Base-by-base conservation (phyloP, 805 yeast species). In the Metschnikowia matae region DNA sequence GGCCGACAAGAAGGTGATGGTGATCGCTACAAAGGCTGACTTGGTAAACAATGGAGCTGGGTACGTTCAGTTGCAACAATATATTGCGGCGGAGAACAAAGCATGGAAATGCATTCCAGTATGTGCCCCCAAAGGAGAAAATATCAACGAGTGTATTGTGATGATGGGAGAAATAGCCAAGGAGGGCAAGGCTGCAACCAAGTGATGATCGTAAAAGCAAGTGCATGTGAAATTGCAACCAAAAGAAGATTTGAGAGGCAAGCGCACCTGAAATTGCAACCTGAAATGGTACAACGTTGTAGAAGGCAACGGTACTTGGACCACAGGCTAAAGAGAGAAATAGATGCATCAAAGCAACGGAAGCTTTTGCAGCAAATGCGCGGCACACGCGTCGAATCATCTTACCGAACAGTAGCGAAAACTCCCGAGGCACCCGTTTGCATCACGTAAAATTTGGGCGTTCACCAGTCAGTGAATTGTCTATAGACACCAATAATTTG, bases 11-110 rank as follows among this genome's bases (percentile, higher is more conserved):
- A 78, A 74, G 39, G 77, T 86, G 0, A 70, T 94, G 50, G 81
- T 94, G 15, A 87, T 91, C 8, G 97, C 92, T 14, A 91, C 97
- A n/a, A 94, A 94, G 67, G 98, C 97, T 1, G 99, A 94, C 64
- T 60, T 88, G 18, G 79, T 78, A 40, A 78, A 69, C 2, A 68
- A 85, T 2, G 72, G 77, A 37, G 73, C 69, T 3, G 80, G 75
- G 42, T 92, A 71, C 57, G 40, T 41, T 2, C 51, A 48, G 6
- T 69, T 94, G 47, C 71, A 70, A 41, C 62, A 64, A 0, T 79
- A 67, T 58, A 79, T 81, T n/a, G 65, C 65, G 5, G 55, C 35
- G 6, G 46, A 49, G n/a, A 64, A 64, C 0, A 52, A 52, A 11
- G 40, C 13, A 35, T 89, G 96, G 96, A 80, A 82, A 51, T 75